Evolutionary conservation across 768 basidiomycete genomes (phyloP), one percentile per base, ranked within the genome.

Genomic region (Phaeolepiota aurea): DNA sequence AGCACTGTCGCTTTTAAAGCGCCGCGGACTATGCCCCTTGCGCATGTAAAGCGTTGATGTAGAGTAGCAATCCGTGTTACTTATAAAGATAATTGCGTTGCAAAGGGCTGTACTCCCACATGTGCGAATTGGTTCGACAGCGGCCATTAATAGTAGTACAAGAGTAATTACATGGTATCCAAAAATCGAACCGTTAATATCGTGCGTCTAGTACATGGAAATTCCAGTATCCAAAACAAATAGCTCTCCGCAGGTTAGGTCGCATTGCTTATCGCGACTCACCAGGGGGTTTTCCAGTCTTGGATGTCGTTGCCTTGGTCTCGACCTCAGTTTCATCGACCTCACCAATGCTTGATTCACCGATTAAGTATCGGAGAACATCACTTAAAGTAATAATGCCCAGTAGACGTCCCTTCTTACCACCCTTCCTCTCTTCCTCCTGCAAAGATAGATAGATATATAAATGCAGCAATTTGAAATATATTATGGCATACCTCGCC

Each of bases 341-440:
- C 52, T 72, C 74, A 12, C 67, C 69, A 12, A 79, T 72, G 4
- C 66, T 66, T n/a, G 69, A 61, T 45, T 78, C 74, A 22, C 79
- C 79, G 40, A 92, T 82, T 44, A 92, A 66, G 53, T 92, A 89
- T 21, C 82, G 78, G 37, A 94, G 62, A 32, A 94, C 88, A 54
- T 94, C 90, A 58, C 83, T 87, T 40, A 94, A 69, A 3, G 88
- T 87, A 56, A 94, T 87, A 51, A 94, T 79, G 0, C 90, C 90
- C 33, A 91, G 61, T 3, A 94, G 66, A 1, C 87, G 72, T 0
- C 91, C 87, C 57, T 85, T 87, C 66, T 78, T 85, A 3, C 87
- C 87, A 10, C 87, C 87, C 48, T 65, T 70, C 51, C 68, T 76
- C 55, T 87, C 87, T 64, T 89, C 87, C 55, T 87, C 86, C 86